Evolutionary conservation across 306 rosid genomes (phyloP), one percentile per base, ranked within the genome.

Genomic region (Pachyrhizus erosus): DNA sequence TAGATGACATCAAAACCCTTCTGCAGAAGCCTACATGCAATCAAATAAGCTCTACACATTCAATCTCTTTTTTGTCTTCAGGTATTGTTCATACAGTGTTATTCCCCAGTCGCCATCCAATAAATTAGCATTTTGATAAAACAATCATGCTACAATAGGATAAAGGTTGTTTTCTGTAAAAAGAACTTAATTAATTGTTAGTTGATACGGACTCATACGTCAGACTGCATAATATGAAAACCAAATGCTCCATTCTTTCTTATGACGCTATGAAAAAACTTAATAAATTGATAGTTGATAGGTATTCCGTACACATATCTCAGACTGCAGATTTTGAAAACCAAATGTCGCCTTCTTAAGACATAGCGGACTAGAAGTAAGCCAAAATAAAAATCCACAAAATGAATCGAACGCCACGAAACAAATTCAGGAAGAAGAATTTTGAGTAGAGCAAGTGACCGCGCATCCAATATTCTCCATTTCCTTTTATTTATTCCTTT

Each of bases 401-500:
- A 55, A 73, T 10, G 43, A 57, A 42, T 72, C 23, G 52, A 73
- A 78, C 67, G 75, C 27, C 78, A 17, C 10, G 0, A 77, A 62
- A 72, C 26, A 39, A 42, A 15, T 20, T 45, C 75, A 42, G 51
- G 58, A 7, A 64, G 51, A 68, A 42, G 9, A 69, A 14, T 14
- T 7, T 31, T 15, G 2, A 62, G 40, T 13, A 46, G 2, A 7
- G 31, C 3, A 12, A 12, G 60, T 61, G 20, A 43, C 20, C 57
- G 58, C 29, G 68, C 66, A 83, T 76, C 62, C 3, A 62, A 8
- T 12, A 62, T 24, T 73, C 78, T 13, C 34, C 52, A 61, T 52
- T 65, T 54, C 40, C 33, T 52, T 74, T 46, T 24, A 34, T 43
- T 43, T 10, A 62, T 64, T 37, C n/a, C n/a, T n/a, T n/a, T n/a